phyloP scores from a whole-genome alignment of 805 yeast species.

The Hanseniaspora pseudoguilliermondii region DNA sequence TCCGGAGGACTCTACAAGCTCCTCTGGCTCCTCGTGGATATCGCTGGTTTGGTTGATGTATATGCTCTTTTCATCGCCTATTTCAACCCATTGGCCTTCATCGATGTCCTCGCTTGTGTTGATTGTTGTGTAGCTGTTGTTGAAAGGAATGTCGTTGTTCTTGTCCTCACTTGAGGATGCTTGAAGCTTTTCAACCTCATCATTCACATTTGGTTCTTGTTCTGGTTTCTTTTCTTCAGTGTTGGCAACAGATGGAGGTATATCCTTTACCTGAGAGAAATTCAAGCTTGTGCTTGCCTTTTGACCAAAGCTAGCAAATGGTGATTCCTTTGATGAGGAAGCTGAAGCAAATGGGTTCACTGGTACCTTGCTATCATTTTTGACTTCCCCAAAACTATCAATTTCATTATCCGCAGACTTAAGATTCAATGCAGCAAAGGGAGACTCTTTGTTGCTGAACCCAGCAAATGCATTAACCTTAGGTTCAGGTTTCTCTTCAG shows the following conservation, averaged over 20 bases:
- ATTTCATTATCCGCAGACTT: background rate
- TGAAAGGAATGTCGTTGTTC: background rate
- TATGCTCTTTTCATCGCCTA: background rate
- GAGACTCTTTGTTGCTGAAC: conserved; percentile 14
- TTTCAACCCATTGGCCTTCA: conserved; percentile 15
- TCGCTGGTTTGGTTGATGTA: conserved; percentile 14
- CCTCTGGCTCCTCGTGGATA: background rate
- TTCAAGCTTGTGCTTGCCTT: background rate
- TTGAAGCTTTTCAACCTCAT: background rate
- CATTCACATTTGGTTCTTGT: background rate
- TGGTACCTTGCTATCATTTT: background rate
- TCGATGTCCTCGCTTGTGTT: conserved; percentile 20
- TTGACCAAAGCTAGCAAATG: conserved; percentile 3
- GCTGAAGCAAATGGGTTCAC: background rate
- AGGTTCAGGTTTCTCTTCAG: conserved; percentile 13
- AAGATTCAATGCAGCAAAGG: background rate
- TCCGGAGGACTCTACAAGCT: conserved; percentile 11
- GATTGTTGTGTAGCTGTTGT: conserved; percentile 1
- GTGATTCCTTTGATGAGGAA: background rate
- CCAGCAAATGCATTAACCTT: conserved; percentile 16
- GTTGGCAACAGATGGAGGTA: background rate
- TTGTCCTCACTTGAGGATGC: background rate
- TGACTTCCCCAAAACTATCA: background rate
- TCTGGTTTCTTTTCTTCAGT: too few relatives aligned
- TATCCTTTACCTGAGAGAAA: background rate